phyloP scores from a whole-genome alignment of 192 early-diverging fungal genomes.

The Backusella circina region DNA sequence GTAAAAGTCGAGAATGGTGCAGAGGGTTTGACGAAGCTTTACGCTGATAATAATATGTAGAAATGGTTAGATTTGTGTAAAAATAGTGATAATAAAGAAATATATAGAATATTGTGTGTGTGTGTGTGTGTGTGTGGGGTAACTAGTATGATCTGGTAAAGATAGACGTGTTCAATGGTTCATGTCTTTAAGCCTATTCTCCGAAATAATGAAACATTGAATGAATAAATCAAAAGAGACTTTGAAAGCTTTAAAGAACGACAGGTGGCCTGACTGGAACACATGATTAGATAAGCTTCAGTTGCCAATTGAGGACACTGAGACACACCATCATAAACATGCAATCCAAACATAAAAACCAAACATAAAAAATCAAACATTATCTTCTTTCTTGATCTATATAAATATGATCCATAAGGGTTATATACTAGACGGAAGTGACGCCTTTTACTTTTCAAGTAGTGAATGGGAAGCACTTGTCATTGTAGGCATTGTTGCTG shows the following conservation, averaged over 20 bases:
- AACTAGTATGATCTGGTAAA: neutral
- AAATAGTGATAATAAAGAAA: neutral
- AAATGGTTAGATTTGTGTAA: neutral
- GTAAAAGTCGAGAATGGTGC: constrained; percentile 35
- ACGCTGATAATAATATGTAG: constrained; percentile 35
- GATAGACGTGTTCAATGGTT: neutral
- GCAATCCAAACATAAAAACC: neutral
- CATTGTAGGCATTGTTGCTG: neutral
- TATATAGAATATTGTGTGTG: neutral
- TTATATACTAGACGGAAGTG: neutral
- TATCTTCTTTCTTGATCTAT: neutral
- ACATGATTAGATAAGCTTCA: neutral
- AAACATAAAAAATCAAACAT: neutral
- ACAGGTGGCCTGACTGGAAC: neutral
- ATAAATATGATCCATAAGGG: neutral
- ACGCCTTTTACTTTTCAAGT: neutral
- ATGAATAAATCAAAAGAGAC: neutral
- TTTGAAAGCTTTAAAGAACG: too few species aligned
- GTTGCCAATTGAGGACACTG: neutral
- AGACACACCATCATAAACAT: neutral
- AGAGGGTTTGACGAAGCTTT: constrained; percentile 67
- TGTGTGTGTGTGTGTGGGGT: too few species aligned
- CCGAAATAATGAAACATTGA: neutral
- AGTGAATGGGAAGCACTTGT: neutral
- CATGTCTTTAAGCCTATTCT: neutral